Base-by-base conservation (phyloP, 2,329 filamentous ascomycete species). In the Fusarium chlamydosporum region DNA sequence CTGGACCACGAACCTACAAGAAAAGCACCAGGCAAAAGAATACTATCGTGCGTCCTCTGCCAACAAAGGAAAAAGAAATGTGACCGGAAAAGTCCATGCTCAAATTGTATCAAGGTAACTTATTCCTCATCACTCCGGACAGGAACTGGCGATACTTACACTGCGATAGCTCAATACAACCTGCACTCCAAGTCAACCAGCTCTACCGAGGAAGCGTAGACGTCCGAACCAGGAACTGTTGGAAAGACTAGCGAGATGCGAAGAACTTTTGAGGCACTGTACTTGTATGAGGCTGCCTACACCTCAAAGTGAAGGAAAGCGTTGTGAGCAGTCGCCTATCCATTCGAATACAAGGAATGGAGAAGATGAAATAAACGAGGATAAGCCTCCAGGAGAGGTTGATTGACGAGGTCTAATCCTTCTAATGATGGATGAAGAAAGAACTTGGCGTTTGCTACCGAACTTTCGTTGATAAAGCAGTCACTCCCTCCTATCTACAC, bases 21-120 rank as follows among this genome's bases (percentile, higher is more conserved):
- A n/a, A 71, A 75, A 43, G 15, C 50, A 0, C 4, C 56, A 1
- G 41, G 60, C 15, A 71, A 68, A 34, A 46, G 68, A 33, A 48
- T 74, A 27, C 34, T 76, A 3, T 73, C 76, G 1, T 77, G 76
- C 20, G 73, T 76, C 8, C 47, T 76, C 11, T 77, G 76, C 63
- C 75, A 77, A 48, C 76, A 76, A 43, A 72, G 76, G 23, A 78
- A 78, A 61, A 78, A 78, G 66, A 78, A 75, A 37, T 78, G 76
- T 54, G 76, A 78, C 53, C 66, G 74, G 13, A 71, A 74, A 11
- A 76, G 60, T 18, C 76, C 76, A 8, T 77, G 75, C 40, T 76
- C 75, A 18, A 74, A 72, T 37, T 77, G 75, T 56, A 64, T 68
- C 40, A 76, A 72, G 69, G 75, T 76, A 58, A 57, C 4, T 1